Evolutionary conservation across 2,329 filamentous ascomycete species (phyloP), one percentile per base, ranked within the genome.

Genomic region (Diaporthe caulivora): DNA sequence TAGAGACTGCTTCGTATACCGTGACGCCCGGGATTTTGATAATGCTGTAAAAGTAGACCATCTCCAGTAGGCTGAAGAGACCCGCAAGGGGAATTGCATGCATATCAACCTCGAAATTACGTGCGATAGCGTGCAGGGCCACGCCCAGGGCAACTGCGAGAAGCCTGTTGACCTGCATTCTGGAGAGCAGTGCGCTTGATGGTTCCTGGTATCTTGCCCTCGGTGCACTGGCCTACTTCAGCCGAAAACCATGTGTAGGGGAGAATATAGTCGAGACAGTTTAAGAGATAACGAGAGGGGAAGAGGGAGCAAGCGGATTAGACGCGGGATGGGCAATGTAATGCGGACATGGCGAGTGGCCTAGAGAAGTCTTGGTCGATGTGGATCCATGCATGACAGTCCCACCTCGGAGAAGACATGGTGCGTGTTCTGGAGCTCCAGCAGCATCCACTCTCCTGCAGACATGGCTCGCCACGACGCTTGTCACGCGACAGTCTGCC

Each of bases 61-160:
- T 6, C 58, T 62, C 40, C 2, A 62, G 40, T 17, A 62, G 17
- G 58, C 40, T n/a, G 40, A 31, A 42, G 17, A 62, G 17, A 62
- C 58, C 58, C 29, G 57, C 58, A 5, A 47, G 40, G 8, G 57
- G 57, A 11, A 62, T 42, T 26, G 57, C 57, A 40, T 42, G 57
- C 57, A 62, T 62, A 9, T 62, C 57, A 44, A 62, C 44, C 37
- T 62, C 57, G 11, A 62, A 62, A 29, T 62, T 62, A 5, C n/a
- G 15, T 29, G 37, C 57, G 17, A 62, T 24, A 1, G 37, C 3
- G 57, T 62, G 57, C 57, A 62, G 37, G 11, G 24, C 37, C 37
- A 44, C 57, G 24, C 57, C 57, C 13, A 62, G 37, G 24, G 57
- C 37, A 9, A 40, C 37, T 24, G 37, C 57, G 7, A 29, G 15